phyloP scores from a whole-genome alignment of 2,329 filamentous ascomycete species.

The Colletotrichum aenigma region DNA sequence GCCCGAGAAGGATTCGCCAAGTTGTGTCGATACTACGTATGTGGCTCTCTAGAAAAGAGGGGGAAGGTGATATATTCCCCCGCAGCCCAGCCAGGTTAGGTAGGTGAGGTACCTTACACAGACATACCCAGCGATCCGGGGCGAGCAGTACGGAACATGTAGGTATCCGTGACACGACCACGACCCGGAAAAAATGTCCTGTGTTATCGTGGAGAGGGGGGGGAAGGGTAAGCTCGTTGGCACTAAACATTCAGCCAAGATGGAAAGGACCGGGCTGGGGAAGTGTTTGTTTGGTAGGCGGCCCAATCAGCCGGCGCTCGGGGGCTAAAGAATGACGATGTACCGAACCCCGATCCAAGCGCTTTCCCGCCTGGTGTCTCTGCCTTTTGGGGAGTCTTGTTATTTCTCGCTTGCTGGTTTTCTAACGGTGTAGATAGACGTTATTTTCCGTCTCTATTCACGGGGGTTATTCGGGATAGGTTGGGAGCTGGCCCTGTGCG shows the following conservation, averaged over 20 bases:
- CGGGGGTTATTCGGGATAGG: neutral
- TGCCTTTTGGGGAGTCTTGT: no score
- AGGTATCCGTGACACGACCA: neutral
- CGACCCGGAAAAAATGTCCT: neutral
- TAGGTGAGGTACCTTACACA: neutral
- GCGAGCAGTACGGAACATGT: neutral
- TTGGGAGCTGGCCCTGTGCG: constrained; percentile 3
- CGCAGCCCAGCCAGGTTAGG: neutral
- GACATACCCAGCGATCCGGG: neutral
- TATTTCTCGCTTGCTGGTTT: neutral
- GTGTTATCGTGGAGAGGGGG: neutral
- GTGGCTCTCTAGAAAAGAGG: neutral
- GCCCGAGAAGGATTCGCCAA: neutral
- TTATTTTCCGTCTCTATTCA: neutral
- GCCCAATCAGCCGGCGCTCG: neutral
- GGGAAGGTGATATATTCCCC: neutral
- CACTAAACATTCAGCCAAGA: neutral
- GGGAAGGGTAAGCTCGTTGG: neutral
- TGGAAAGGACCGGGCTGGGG: neutral
- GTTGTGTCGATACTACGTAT: neutral
- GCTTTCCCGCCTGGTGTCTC: neutral
- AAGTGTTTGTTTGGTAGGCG: neutral
- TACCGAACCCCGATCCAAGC: neutral
- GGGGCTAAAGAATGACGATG: neutral
- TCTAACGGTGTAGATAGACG: neutral